phyloP scores from a whole-genome alignment of 768 basidiomycete genomes.

The Flagelloscypha sp. region DNA sequence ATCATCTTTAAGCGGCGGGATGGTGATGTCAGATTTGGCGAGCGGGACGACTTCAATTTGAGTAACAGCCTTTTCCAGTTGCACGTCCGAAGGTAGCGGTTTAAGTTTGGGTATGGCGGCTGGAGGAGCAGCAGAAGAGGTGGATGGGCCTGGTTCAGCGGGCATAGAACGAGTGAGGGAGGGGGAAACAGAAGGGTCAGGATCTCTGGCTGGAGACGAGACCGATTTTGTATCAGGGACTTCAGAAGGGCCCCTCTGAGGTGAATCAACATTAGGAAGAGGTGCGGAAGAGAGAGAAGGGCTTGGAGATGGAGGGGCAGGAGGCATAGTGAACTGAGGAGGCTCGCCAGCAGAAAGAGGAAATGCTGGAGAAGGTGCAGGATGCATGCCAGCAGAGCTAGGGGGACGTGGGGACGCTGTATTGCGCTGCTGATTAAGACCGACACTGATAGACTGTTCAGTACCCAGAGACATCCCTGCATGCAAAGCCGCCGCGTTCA shows the following conservation, averaged over 20 bases:
- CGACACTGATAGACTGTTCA: not conserved
- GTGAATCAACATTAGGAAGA: too few relatives aligned
- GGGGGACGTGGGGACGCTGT: too few relatives aligned
- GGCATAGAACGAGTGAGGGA: constrained; percentile 4
- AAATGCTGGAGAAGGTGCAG: too few relatives aligned
- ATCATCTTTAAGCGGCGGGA: constrained; percentile 41
- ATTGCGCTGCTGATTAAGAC: constrained; percentile 1
- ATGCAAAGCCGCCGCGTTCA: not conserved
- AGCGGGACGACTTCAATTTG: constrained; percentile 56
- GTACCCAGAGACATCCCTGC: not conserved
- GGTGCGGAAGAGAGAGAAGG: too few relatives aligned
- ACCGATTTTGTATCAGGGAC: too few relatives aligned
- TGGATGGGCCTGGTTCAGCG: constrained; percentile 10
- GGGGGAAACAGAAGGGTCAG: not conserved
- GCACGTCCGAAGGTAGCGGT: constrained; percentile 34
- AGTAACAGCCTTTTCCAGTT: constrained; percentile 50
- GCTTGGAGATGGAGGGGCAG: too few relatives aligned
- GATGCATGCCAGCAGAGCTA: too few relatives aligned
- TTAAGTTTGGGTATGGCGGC: constrained; percentile 26
- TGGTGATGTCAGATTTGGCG: constrained; percentile 38
- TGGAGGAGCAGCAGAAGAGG: constrained; percentile 12
- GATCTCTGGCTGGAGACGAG: not conserved
- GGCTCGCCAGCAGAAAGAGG: too few relatives aligned
- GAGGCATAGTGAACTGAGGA: too few relatives aligned
- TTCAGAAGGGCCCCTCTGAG: too few relatives aligned